Base-by-base conservation (phyloP, 2,329 filamentous ascomycete species). In the Ustulina deusta region DNA sequence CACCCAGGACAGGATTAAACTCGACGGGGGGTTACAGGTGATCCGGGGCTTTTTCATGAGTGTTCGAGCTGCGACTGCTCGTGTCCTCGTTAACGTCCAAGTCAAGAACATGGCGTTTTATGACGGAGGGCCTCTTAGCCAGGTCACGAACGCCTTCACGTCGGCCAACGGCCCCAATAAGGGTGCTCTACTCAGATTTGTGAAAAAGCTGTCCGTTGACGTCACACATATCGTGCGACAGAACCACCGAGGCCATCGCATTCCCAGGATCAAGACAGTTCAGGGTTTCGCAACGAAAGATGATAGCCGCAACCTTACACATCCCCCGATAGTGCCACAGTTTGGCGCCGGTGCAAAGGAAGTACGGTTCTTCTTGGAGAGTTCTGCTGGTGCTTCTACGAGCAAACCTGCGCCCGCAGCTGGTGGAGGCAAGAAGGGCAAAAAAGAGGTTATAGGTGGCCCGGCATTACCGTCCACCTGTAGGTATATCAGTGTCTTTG, bases 101-200 rank as follows among this genome's bases (percentile, higher is more conserved):
- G 63, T 66, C 51, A 66, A 57, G 22, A 56, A 66, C 29, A 57
- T 49, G 38, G 63, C 63, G n/a, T 61, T 66, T 42, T 59, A 65
- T n/a, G 42, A 65, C 2, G 40, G 52, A 52, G 32, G 42, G 32
- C 54, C 42, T 20, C 54, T 65, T 27, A 44, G 59, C 32, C 3
- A 25, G 22, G 20, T 63, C 27, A 63, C 58, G 61, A 25, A 5
- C 9, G 51, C 3, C 11, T 63, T 20, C 29, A 36, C 48, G 42
- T 36, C 20, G 10, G 20, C 5, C 17, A 57, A 49, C 40, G 38
- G 42, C 38, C 17, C 20, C 3, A 63, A 51, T 32, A 49, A n/a
- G n/a, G 22, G 20, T 2, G n/a, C 13, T 6, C 52, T 63, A 3
- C 36, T 38, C 3, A 49, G 10, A 38, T 63, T 63, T 36, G 20